Conservation (phyloP, 179 eudicot species). For the Silene coronaria region DNA sequence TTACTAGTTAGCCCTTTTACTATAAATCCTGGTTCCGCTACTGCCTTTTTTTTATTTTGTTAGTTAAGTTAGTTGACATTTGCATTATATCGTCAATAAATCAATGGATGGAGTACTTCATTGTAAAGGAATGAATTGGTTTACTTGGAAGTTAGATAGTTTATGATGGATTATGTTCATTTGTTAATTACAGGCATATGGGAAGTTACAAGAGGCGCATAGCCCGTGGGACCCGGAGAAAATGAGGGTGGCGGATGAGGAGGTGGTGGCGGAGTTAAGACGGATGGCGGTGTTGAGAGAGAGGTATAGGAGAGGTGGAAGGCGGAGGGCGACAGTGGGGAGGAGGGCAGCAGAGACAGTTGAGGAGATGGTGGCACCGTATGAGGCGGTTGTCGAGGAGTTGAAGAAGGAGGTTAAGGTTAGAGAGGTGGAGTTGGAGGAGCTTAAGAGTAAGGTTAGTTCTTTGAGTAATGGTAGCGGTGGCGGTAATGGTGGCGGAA, state of each 20-base stretch:
- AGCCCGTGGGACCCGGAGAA: constrained; percentile 86
- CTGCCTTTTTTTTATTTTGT: background rate
- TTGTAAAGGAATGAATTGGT: too few relatives aligned
- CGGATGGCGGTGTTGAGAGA: constrained; percentile 65
- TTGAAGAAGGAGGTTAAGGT: constrained; percentile 67
- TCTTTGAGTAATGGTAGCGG: constrained; percentile 31
- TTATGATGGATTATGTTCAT: background rate
- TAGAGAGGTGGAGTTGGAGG: constrained; percentile 64
- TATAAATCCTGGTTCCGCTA: background rate
- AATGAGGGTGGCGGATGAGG: constrained; percentile 76
- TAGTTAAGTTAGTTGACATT: too few relatives aligned
- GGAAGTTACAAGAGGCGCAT: constrained; percentile 71
- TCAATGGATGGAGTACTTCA: too few relatives aligned
- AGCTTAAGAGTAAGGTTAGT: constrained; percentile 49
- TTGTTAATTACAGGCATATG: constrained; percentile 51
- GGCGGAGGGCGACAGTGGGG: constrained; percentile 15
- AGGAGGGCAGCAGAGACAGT: constrained; percentile 37
- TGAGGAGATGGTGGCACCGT: constrained; percentile 78
- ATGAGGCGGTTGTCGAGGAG: constrained; percentile 83
- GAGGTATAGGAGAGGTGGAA: constrained; percentile 56
- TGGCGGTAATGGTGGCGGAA: constrained; percentile 25
- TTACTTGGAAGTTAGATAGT: too few relatives aligned
- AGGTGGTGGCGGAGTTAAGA: constrained; percentile 82
- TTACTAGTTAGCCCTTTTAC: too few relatives aligned
- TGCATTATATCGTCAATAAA: too few relatives aligned